Evolutionary conservation across 2,329 filamentous ascomycete genomes (phyloP), one percentile per base, ranked within the genome.

Genomic region (Cercospora sesami): DNA sequence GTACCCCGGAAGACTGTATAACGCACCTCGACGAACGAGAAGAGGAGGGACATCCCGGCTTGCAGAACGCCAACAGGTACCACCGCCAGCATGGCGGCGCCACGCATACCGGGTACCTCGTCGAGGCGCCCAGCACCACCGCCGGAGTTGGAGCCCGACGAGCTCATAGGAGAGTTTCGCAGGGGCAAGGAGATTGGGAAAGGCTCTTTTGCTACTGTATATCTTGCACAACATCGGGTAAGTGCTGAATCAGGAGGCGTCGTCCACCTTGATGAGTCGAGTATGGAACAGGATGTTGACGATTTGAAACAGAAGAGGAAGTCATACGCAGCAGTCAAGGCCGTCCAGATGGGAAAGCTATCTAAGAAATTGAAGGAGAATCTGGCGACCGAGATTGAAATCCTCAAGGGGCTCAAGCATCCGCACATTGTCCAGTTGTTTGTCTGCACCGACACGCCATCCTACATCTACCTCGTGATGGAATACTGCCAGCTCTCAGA

Each of bases 301-400:
- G 31, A n/a, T 28, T 31, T 39, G 1, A 33, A 8, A 61, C 64
- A 65, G 93, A 89, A 89, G 79, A 89, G 90, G 72, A 90, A 90
- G 75, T 90, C 91, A 71, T 89, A 91, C 69, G 95, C 97, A 62
- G 95, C 95, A 69, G 93, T 99, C 87, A 99, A 99, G 81, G 96
- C 94, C 28, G 95, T 99, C 79, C 93, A 96, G 76, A 87, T 96
- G 74, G 87, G 86, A 73, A 94, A 95, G 77, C 86, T 99, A 26
- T 97, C 96, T 81, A 94, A 91, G 83, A 98, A 98, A 83, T 87
- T 99, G 65, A 96, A 94, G 78, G 94, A 97, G 71, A 99, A 98
- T 80, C 89, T 99, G 63, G 93, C 95, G 74, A 90, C 91, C 76
- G 95, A 99, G 83, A 98, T 99, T 79, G 87, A 94, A 75, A 99